Evolutionary conservation across 768 basidiomycete species (phyloP).

Genomic region (Kwoniella botswanensis): DNA sequence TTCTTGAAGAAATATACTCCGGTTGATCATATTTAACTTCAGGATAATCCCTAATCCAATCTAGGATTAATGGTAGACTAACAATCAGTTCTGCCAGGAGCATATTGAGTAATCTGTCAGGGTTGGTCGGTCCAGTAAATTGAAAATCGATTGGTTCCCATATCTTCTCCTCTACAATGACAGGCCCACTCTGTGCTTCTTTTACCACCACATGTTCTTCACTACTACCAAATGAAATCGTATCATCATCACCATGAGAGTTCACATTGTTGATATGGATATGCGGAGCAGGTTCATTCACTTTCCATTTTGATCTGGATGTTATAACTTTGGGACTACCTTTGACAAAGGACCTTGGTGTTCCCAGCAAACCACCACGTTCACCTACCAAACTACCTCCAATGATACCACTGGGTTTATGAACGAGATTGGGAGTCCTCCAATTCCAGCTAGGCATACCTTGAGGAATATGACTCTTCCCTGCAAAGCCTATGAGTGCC

Average conservation of each 20-base stretch:
- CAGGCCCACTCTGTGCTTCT: background rate
- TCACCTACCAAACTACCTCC: conserved; percentile 4
- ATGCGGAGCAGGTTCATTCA: conserved; percentile 17
- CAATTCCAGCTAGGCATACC: conserved; percentile 10
- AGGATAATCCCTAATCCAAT: conserved; percentile 34
- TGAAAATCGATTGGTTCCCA: conserved; percentile 22
- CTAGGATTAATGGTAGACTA: conserved; percentile 27
- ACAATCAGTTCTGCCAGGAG: conserved; percentile 26
- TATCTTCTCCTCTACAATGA: conserved; percentile 16
- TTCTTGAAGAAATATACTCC: conserved; percentile 23
- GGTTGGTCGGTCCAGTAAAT: conserved; percentile 36
- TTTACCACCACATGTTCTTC: background rate
- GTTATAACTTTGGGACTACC: conserved; percentile 11
- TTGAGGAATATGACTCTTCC: conserved; percentile 6
- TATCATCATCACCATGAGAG: conserved; percentile 13
- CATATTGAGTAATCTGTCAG: conserved; percentile 35
- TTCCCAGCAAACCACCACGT: background rate
- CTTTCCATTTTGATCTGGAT: conserved; percentile 10
- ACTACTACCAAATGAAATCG: background rate
- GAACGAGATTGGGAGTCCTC: conserved; percentile 10
- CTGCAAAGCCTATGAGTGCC: conserved; percentile 14
- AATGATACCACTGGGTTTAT: conserved; percentile 2
- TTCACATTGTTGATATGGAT: conserved; percentile 29
- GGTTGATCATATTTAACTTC: conserved; percentile 15
- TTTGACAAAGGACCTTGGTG: background rate